Percentiles rank a stretch among this genome's conserved stretches.
These are phyloP conservation scores for Trypanosoma caninum DNA, from an alignment of 208 protist species.

Conservation along the genomic window DNA sequence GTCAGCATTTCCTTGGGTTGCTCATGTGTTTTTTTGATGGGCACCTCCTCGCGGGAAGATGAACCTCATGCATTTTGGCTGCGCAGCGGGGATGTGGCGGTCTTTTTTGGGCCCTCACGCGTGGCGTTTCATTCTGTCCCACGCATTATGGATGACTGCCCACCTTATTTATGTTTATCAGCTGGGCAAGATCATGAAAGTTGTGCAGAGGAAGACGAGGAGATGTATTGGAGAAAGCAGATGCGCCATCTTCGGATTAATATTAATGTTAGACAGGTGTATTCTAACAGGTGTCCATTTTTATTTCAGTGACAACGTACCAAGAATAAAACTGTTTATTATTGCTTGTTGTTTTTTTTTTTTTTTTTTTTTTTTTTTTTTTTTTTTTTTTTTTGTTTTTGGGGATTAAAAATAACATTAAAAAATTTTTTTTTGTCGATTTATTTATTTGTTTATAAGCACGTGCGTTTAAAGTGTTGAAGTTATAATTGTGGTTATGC, in stretches of 20 bases:
- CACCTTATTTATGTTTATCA: conserved; percentile 47
- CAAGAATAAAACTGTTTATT: neutral
- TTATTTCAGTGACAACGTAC: conserved; percentile 25
- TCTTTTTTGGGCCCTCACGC: conserved; percentile 64
- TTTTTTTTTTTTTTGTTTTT: neutral
- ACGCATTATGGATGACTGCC: conserved; percentile 85
- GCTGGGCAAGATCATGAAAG: conserved; percentile 14
- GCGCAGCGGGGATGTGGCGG: conserved; percentile 73
- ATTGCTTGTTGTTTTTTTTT: neutral
- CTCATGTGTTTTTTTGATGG: conserved; percentile 85
- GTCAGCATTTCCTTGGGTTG: conserved; percentile 77
- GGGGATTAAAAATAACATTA: neutral
- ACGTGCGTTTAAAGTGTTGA: conserved; percentile 7
- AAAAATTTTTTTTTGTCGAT: neutral
- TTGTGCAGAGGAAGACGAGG: conserved; percentile 29
- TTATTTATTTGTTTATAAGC: neutral
- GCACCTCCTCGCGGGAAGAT: conserved; percentile 62
- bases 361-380: conserved; percentile 10
- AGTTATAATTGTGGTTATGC: conserved; percentile 37
- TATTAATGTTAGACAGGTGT: conserved; percentile 86
- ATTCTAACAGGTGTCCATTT: conserved; percentile 46
- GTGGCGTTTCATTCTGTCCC: conserved; percentile 70
- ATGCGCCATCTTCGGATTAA: conserved; percentile 88
- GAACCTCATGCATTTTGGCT: conserved; percentile 73
- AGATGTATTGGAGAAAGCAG: conserved; percentile 77